phyloP scores from a whole-genome alignment of 495 filamentous ascomycete genomes.

The Apodospora peruviana region DNA sequence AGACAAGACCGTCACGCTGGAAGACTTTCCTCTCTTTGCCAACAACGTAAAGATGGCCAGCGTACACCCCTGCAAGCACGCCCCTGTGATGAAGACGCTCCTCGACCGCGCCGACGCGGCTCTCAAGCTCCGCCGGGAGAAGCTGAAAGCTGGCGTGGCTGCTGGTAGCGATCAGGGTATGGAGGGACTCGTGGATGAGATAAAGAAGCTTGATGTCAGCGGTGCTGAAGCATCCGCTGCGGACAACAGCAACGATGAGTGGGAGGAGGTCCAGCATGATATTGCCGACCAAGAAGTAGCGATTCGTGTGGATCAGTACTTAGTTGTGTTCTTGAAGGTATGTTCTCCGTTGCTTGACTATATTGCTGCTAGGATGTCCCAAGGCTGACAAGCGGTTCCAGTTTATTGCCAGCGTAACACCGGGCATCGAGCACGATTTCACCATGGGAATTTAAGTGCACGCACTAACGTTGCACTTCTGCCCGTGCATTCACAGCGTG shows the following conservation, averaged over 20 bases:
- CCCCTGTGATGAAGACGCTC: constrained; percentile 94
- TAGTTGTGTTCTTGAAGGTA: constrained; percentile 90
- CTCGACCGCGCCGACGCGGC: constrained; percentile 93
- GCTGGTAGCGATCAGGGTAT: constrained; percentile 46
- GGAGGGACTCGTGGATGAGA: constrained; percentile 55
- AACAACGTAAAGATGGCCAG: constrained; percentile 86
- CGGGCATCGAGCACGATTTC: constrained; percentile 96
- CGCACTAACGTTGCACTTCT: too few species aligned
- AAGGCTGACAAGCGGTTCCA: constrained; percentile 18
- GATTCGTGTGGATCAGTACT: constrained; percentile 93
- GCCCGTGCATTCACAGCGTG: too few species aligned
- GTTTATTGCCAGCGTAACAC: constrained; percentile 96
- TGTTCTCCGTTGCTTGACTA: not conserved
- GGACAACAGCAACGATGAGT: constrained; percentile 59
- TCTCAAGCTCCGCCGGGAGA: constrained; percentile 80
- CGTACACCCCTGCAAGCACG: constrained; percentile 90
- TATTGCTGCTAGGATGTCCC: not conserved
- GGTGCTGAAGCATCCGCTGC: constrained; percentile 27
- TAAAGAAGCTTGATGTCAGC: constrained; percentile 46
- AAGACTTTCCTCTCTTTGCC: constrained; percentile 92
- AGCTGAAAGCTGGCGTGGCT: constrained; percentile 53
- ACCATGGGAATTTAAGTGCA: constrained; percentile 91
- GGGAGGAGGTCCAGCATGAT: constrained; percentile 70
- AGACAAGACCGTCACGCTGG: constrained; percentile 97
- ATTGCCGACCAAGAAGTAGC: constrained; percentile 77